Evolutionary conservation across 202 grass and related monocot genomes (phyloP).

Genomic region (Cymbopogon flexuosus): DNA sequence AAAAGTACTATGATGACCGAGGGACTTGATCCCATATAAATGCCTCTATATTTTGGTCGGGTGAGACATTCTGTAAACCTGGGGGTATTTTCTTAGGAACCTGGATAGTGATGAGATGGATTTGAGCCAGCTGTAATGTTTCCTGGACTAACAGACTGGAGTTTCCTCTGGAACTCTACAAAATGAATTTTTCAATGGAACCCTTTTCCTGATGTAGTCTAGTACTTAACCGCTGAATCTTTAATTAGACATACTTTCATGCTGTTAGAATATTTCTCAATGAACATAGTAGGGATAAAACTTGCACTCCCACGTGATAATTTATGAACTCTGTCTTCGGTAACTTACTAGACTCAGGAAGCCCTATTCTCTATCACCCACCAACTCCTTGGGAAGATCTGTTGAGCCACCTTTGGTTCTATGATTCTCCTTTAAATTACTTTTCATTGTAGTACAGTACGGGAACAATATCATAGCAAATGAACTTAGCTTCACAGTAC

Average conservation of each 20-base stretch:
- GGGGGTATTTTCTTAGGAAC: background rate
- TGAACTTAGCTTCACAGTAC: background rate
- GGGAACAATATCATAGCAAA: background rate
- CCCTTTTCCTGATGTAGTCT: background rate
- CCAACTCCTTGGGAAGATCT: background rate
- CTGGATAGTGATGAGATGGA: background rate
- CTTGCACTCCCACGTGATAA: background rate
- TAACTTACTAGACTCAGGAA: background rate
- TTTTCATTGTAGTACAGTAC: background rate
- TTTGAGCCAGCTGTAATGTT: background rate
- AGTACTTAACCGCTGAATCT: background rate
- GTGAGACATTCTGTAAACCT: background rate
- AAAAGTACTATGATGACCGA: background rate
- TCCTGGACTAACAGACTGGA: background rate
- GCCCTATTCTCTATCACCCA: background rate
- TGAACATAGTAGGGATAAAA: background rate
- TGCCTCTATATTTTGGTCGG: background rate
- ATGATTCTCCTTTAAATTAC: background rate
- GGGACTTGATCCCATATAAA: background rate
- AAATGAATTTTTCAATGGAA: constrained; percentile 16
- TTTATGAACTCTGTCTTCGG: background rate
- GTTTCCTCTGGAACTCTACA: background rate
- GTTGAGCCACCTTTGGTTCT: background rate
- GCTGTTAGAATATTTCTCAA: background rate
- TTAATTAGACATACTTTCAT: background rate